These are phyloP conservation scores for Leccinum incarnatum DNA, from an alignment of 768 basidiomycete genomes.

Conservation along the genomic window DNA sequence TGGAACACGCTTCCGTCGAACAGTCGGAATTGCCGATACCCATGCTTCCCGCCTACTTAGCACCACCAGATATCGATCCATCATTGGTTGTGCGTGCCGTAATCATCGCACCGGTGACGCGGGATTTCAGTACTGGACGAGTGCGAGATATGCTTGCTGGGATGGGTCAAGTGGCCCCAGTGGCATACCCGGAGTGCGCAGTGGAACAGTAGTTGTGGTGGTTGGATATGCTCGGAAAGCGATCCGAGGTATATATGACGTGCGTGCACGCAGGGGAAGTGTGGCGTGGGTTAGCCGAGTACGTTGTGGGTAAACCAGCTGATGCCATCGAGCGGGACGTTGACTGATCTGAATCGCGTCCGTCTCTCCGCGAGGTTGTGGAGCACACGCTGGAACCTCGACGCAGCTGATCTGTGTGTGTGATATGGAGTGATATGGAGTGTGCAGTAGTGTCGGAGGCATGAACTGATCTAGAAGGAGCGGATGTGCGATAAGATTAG, in stretches of 20 bases:
- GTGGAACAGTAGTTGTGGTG: background rate
- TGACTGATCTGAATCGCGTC: conserved; percentile 15
- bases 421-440: conserved; percentile 14
- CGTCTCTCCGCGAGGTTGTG: conserved; percentile 26
- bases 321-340: conserved; percentile 2
- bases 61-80: conserved; percentile 41
- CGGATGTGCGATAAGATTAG: conserved; percentile 30
- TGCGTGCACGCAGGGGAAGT: conserved; percentile 16
- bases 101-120: conserved; percentile 41
- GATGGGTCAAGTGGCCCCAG: conserved; percentile 17
- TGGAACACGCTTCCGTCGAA: conserved; percentile 7
- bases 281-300: conserved; percentile 28
- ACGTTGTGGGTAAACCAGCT: conserved; percentile 22
- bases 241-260: conserved; percentile 23
- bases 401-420: conserved; percentile 23
- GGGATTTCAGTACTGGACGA: conserved; percentile 41
- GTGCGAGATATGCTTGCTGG: conserved; percentile 24
- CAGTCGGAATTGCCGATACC: conserved; percentile 43
- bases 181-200: conserved; percentile 24
- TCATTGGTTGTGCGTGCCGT: conserved; percentile 53
- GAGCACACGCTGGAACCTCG: conserved; percentile 29
- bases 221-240: conserved; percentile 11
- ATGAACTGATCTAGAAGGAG: conserved; percentile 19
- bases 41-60: conserved; percentile 39
- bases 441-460: conserved; percentile 2